Evolutionary conservation across 768 basidiomycete genomes (phyloP).

Genomic region (Rhodotorula kratochvilovae): DNA sequence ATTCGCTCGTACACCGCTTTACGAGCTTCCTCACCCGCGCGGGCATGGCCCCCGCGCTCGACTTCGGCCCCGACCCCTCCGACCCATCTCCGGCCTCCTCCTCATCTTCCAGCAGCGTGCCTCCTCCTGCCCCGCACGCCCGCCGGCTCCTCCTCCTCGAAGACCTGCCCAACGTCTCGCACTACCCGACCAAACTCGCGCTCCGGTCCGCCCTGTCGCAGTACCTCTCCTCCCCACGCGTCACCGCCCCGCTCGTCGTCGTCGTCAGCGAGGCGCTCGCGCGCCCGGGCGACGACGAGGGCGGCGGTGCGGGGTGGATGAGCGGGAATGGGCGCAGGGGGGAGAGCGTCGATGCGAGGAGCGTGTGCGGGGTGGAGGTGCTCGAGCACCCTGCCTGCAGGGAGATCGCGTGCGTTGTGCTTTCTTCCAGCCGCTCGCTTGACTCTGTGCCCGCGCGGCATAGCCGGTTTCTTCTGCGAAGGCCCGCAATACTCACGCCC

Average conservation of each 20-base stretch:
- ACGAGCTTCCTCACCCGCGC: slow-evolving; percentile 52
- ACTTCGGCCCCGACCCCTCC: slow-evolving; percentile 23
- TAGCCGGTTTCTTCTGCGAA: neutral
- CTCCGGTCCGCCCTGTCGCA: slow-evolving; percentile 57
- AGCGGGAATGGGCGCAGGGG: slow-evolving; percentile 52
- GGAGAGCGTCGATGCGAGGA: slow-evolving; percentile 63
- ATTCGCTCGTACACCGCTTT: slow-evolving; percentile 37
- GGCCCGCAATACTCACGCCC: too few relatives aligned
- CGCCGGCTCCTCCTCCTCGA: slow-evolving; percentile 42
- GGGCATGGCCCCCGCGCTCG: slow-evolving; percentile 63
- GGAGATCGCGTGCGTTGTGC: slow-evolving; percentile 70
- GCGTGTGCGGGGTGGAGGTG: slow-evolving; percentile 65
- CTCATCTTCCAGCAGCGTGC: slow-evolving; percentile 62
- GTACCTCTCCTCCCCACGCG: slow-evolving; percentile 47
- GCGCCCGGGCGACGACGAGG: slow-evolving; percentile 47
- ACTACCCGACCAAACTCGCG: slow-evolving; percentile 70
- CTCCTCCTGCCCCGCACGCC: too few relatives aligned
- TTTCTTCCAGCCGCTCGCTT: too few relatives aligned
- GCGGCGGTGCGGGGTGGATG: slow-evolving; percentile 48
- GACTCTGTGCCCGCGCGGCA: neutral
- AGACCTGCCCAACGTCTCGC: slow-evolving; percentile 74
- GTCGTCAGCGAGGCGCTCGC: slow-evolving; percentile 77
- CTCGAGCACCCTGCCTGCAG: slow-evolving; percentile 68
- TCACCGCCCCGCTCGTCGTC: slow-evolving; percentile 65
- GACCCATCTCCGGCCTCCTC: neutral